Conservation (phyloP, 75 land plant species). For the Sequoiadendron giganteum region DNA sequence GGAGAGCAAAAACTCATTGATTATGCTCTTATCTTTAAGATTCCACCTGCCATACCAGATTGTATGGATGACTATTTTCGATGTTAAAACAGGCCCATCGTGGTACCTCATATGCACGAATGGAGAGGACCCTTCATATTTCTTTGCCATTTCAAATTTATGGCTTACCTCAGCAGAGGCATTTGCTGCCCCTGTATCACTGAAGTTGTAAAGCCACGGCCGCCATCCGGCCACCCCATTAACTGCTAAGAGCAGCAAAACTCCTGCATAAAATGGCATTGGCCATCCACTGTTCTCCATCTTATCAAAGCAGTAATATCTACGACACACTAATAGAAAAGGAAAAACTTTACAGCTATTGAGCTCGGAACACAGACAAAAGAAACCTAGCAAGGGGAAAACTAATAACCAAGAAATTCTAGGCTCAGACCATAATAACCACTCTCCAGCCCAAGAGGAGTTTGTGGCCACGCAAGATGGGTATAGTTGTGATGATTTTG, state of each 20-base stretch:
- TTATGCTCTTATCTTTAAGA: slow-evolving; percentile 53
- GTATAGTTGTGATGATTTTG: too few species aligned
- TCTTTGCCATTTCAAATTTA: slow-evolving; percentile 42
- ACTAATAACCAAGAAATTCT: too few species aligned
- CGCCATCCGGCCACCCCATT: slow-evolving; percentile 20
- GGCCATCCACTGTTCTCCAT: neutral
- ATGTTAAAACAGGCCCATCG: slow-evolving; percentile 86
- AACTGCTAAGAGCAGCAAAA: neutral
- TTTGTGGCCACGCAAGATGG: too few species aligned
- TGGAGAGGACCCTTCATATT: slow-evolving; percentile 82
- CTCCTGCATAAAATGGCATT: neutral
- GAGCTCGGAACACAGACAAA: neutral
- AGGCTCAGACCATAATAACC: too few species aligned
- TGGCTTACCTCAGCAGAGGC: neutral
- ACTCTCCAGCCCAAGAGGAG: too few species aligned
- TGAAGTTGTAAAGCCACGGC: slow-evolving; percentile 22
- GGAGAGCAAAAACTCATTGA: slow-evolving; percentile 76
- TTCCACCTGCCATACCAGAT: slow-evolving; percentile 89
- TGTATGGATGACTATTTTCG: slow-evolving; percentile 62
- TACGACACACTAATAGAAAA: neutral
- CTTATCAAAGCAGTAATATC: neutral
- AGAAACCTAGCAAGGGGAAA: too few species aligned
- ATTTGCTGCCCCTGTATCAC: neutral
- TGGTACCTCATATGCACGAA: slow-evolving; percentile 80
- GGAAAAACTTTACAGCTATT: neutral